A percentile compares a stretch with the other conserved stretches of the same genome.
Evolutionary conservation across 2,329 filamentous ascomycete species (phyloP).

Genomic region (Apiospora arundinis): DNA sequence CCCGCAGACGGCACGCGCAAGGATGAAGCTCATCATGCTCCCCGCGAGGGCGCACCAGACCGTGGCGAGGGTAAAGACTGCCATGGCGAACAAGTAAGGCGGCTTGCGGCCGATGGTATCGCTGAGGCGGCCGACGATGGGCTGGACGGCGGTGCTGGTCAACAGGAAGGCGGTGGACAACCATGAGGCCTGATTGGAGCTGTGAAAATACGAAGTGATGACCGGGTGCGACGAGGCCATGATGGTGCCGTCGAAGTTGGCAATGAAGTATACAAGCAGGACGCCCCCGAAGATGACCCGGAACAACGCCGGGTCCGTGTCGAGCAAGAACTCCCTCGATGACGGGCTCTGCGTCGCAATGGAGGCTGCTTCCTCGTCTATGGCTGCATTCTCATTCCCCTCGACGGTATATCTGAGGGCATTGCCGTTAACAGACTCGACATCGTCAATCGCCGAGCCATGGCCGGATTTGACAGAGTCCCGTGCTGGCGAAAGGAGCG

Average conservation of each 20-base stretch:
- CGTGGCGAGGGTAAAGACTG: constrained; percentile 69
- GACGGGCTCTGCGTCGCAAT: constrained; percentile 15
- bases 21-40: constrained; percentile 73
- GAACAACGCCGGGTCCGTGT: constrained; percentile 58
- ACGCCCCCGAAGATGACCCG: constrained; percentile 68
- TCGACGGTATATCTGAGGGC: not conserved
- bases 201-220: constrained; percentile 80
- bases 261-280: constrained; percentile 62
- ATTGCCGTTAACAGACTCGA: constrained; percentile 11
- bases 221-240: constrained; percentile 84
- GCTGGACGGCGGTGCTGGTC: constrained; percentile 78
- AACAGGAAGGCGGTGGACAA: constrained; percentile 80
- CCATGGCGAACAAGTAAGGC: constrained; percentile 68
- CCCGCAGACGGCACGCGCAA: constrained; percentile 73
- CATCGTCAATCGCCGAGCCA: constrained; percentile 23
- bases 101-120: constrained; percentile 74
- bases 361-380: constrained; percentile 3
- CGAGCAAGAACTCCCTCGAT: constrained; percentile 47
- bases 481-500: not conserved
- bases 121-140: constrained; percentile 75
- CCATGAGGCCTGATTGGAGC: constrained; percentile 83
- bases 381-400: not conserved
- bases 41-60: constrained; percentile 72
- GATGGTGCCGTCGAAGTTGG: constrained; percentile 77
- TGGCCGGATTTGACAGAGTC: constrained; percentile 9